These are phyloP conservation scores for Meira miltonrushii DNA, from an alignment of 1,284 basidiomycete species.

Conservation along the genomic window DNA sequence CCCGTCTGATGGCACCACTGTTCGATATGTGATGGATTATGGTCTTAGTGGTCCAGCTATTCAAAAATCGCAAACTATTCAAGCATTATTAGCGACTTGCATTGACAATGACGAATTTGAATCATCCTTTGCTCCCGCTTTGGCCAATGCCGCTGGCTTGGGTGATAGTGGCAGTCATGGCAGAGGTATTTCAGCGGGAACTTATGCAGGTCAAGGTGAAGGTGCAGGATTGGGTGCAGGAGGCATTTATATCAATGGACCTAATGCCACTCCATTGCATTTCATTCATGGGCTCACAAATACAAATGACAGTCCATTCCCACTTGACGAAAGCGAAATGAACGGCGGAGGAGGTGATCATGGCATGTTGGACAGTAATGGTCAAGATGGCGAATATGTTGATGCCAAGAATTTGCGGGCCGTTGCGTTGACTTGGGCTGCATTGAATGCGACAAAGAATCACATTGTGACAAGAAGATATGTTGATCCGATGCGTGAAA, in stretches of 20 bases:
- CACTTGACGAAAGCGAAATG: constrained; percentile 44
- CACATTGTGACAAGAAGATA: constrained; percentile 47
- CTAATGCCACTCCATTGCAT: constrained; percentile 49
- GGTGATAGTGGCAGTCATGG: constrained; percentile 16
- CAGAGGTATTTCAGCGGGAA: constrained; percentile 1
- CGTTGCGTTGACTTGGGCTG: constrained; percentile 45
- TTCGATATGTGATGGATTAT: constrained; percentile 47
- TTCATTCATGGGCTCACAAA: constrained; percentile 48
- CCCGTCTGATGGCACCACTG: neutral
- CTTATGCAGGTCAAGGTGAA: neutral
- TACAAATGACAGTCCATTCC: constrained; percentile 38
- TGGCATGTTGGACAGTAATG: neutral
- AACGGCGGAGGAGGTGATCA: constrained; percentile 16
- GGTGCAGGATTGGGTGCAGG: constrained; percentile 13
- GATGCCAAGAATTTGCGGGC: constrained; percentile 45
- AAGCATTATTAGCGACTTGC: constrained; percentile 39
- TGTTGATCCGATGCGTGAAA: constrained; percentile 45
- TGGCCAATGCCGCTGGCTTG: constrained; percentile 37
- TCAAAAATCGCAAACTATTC: constrained; percentile 31
- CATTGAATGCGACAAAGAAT: constrained; percentile 37
- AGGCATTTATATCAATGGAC: constrained; percentile 30
- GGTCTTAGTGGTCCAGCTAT: constrained; percentile 48
- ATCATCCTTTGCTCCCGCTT: constrained; percentile 38
- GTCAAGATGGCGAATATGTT: constrained; percentile 23
- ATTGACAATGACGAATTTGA: constrained; percentile 44